These are phyloP conservation scores for Phyllosticta citribraziliensis DNA, from an alignment of 2,329 filamentous ascomycete species.

Conservation along the genomic window DNA sequence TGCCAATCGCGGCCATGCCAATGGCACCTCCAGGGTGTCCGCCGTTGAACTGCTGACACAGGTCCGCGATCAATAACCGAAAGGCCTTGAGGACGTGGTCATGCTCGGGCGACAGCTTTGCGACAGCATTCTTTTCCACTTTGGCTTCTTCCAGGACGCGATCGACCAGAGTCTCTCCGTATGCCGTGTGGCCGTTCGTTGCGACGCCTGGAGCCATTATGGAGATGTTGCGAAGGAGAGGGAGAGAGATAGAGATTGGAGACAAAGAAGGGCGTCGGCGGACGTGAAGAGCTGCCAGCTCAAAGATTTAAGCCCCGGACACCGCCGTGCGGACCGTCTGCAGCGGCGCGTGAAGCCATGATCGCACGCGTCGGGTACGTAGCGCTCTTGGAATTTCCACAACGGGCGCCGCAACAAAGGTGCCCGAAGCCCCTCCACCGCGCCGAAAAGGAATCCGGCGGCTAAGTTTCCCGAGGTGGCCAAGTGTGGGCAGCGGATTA, in stretches of 20 bases:
- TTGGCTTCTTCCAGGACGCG: slow-evolving; percentile 18
- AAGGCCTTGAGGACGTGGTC: slow-evolving; percentile 51
- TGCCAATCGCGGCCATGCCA: slow-evolving; percentile 52
- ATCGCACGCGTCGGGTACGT: neutral
- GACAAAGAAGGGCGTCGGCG: neutral
- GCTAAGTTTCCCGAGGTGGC: neutral
- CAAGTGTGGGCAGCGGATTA: neutral
- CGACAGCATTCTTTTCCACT: slow-evolving; percentile 12
- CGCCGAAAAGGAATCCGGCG: neutral
- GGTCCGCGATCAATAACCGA: slow-evolving; percentile 54
- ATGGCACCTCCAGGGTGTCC: slow-evolving; percentile 56
- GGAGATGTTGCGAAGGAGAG: neutral
- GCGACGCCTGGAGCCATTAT: slow-evolving; percentile 1
- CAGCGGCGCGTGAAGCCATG: neutral
- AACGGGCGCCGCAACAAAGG: neutral
- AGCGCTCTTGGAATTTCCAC: neutral
- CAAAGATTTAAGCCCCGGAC: neutral
- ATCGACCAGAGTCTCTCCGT: slow-evolving; percentile 19
- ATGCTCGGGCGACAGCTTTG: slow-evolving; percentile 22
- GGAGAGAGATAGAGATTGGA: neutral
- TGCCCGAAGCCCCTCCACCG: neutral
- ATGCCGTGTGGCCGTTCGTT: slow-evolving; percentile 13
- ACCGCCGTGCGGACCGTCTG: neutral
- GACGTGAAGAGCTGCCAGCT: neutral
- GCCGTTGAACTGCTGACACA: slow-evolving; percentile 60